These are phyloP conservation scores for Mortierella polycephala DNA, from an alignment of 371 early-diverging fungal genomes.

Conservation along the genomic window DNA sequence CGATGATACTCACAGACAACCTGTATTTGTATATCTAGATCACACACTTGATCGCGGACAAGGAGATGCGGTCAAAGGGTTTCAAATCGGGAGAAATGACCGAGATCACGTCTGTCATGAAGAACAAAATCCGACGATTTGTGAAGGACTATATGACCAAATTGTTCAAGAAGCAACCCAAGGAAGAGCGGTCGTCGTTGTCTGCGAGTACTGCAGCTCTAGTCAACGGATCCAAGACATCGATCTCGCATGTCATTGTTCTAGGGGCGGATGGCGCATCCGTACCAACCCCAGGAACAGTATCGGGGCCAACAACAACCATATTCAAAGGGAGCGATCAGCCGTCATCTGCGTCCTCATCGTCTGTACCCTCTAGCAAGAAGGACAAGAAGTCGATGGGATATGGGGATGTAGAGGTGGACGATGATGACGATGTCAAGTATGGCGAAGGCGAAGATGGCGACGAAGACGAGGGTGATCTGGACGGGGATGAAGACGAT, in stretches of 20 bases:
- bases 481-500: conserved; percentile 44
- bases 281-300: conserved; percentile 4
- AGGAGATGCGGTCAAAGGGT: conserved; percentile 62
- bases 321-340: background rate
- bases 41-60: conserved; percentile 69
- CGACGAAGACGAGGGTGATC: conserved; percentile 43
- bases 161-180: conserved; percentile 54
- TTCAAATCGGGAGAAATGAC: conserved; percentile 59
- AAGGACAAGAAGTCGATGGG: conserved; percentile 15
- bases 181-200: conserved; percentile 31
- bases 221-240: conserved; percentile 27
- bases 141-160: conserved; percentile 60
- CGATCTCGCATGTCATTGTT: conserved; percentile 34
- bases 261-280: conserved; percentile 22
- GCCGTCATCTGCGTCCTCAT: too few relatives aligned
- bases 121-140: conserved; percentile 68
- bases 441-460: conserved; percentile 52
- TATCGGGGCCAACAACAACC: background rate
- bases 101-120: conserved; percentile 61
- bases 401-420: conserved; percentile 53
- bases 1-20: background rate
- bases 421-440: conserved; percentile 54
- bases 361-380: background rate
- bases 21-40: conserved; percentile 44
- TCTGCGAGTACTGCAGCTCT: conserved; percentile 24